Evolutionary conservation across 345 rosid genomes (phyloP).

Genomic region (Sisymbrium irio): DNA sequence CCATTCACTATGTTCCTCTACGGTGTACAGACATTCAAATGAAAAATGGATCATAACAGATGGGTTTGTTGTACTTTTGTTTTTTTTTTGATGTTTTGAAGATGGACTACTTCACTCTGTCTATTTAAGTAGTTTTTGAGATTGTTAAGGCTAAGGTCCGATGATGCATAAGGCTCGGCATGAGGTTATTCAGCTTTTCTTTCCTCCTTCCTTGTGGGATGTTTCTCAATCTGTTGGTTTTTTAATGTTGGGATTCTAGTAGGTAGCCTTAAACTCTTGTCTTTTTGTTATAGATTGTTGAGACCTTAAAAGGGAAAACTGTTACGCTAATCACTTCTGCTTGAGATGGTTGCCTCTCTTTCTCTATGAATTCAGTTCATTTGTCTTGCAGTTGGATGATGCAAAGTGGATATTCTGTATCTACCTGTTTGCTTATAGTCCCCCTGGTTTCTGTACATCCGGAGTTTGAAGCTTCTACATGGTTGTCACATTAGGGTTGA

Average conservation of each 20-base stretch:
- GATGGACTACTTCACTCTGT: too few relatives aligned
- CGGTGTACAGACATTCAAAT: not conserved
- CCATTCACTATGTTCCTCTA: not conserved
- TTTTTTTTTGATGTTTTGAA: too few relatives aligned
- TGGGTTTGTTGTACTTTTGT: too few relatives aligned
- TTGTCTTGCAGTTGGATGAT: not conserved
- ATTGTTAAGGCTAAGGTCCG: too few relatives aligned
- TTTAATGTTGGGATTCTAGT: not conserved
- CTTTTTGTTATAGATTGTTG: not conserved
- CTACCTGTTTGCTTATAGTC: not conserved
- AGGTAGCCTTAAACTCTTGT: not conserved
- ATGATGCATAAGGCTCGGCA: not conserved
- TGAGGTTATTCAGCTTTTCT: too few relatives aligned
- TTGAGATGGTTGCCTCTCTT: not conserved
- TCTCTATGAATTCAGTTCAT: not conserved
- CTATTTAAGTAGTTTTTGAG: too few relatives aligned
- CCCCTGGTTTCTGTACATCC: not conserved
- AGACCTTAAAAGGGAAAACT: not conserved
- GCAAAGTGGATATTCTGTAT: not conserved
- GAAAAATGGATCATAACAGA: too few relatives aligned
- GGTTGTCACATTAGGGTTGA: not conserved
- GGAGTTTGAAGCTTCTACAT: not conserved
- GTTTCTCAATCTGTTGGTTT: too few relatives aligned
- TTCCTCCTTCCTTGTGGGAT: too few relatives aligned
- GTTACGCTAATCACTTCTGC: too few relatives aligned